Conservation (phyloP, 2,329 filamentous ascomycete species). For the Cercospora sesami region DNA sequence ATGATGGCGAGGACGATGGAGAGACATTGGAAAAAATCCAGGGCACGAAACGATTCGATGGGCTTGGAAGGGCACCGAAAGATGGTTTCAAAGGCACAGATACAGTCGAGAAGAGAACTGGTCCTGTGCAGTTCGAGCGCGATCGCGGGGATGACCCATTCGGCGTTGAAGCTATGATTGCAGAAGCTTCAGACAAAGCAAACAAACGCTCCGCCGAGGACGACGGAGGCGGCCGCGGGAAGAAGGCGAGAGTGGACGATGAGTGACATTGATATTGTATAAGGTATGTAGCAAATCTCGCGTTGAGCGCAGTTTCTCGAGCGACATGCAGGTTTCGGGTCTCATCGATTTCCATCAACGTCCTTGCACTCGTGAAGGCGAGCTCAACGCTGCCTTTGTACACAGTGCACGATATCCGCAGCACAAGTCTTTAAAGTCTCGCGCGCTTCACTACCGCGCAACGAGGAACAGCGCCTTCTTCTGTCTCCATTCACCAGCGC, state of each 20-base stretch:
- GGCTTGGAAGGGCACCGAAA: constrained; percentile 71
- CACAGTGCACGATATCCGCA: not conserved
- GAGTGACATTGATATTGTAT: constrained; percentile 52
- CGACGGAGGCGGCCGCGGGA: constrained; percentile 57
- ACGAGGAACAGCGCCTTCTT: not conserved
- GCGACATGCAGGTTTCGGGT: not conserved
- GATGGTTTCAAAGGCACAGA: constrained; percentile 86
- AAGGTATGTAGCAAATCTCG: constrained; percentile 1
- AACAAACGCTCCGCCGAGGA: constrained; percentile 78
- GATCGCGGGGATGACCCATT: constrained; percentile 77
- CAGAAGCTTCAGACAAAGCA: constrained; percentile 65
- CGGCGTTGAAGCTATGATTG: constrained; percentile 90
- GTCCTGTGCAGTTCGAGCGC: constrained; percentile 95
- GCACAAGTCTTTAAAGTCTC: not conserved
- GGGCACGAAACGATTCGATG: constrained; percentile 82
- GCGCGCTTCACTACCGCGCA: not conserved
- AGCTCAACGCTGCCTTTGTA: not conserved
- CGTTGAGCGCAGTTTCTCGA: not conserved
- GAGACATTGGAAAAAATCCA: constrained; percentile 85
- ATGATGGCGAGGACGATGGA: constrained; percentile 74
- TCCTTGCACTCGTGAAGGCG: not conserved
- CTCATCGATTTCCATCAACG: not conserved
- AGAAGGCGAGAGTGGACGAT: constrained; percentile 76
- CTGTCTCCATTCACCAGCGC: not conserved
- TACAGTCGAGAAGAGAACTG: constrained; percentile 80